phyloP scores from a whole-genome alignment of 805 yeast genomes.

The Candida palmyrensis region DNA sequence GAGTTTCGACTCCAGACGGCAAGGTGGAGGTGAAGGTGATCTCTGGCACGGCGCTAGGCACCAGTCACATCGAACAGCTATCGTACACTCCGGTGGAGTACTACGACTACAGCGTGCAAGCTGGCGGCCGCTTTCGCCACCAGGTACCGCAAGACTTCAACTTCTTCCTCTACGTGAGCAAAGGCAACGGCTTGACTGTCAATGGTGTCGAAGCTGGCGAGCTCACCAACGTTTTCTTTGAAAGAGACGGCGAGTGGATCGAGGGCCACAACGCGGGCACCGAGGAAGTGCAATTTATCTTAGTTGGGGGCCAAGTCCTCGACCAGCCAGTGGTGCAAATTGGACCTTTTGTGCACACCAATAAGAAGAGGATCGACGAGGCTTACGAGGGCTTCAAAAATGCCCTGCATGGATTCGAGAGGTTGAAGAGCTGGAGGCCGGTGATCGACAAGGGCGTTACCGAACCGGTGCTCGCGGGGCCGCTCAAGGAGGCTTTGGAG shows the following conservation, averaged over 20 bases:
- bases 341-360: constrained; percentile 5
- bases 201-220: constrained; percentile 34
- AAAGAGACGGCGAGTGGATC: constrained; percentile 56
- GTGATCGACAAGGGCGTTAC: constrained; percentile 40
- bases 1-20: constrained; percentile 48
- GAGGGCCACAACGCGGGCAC: constrained; percentile 30
- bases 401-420: constrained; percentile 1
- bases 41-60: constrained; percentile 15
- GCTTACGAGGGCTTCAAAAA: constrained; percentile 1
- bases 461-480: constrained; percentile 35
- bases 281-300: neutral
- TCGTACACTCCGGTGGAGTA: constrained; percentile 18
- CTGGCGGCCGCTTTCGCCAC: neutral
- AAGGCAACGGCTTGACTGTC: constrained; percentile 45
- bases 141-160: constrained; percentile 34
- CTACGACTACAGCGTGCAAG: constrained; percentile 8
- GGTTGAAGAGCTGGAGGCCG: constrained; percentile 51
- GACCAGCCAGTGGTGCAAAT: constrained; percentile 3
- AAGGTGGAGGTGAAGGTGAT: constrained; percentile 48
- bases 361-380: constrained; percentile 2
- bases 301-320: constrained; percentile 2
- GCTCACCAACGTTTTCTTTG: constrained; percentile 51
- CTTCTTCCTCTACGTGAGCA: constrained; percentile 55
- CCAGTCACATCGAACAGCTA: constrained; percentile 13
- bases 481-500: constrained; percentile 27